Base-by-base conservation (phyloP, 2,329 filamentous ascomycete genomes). In the Fusarium floridanum region DNA sequence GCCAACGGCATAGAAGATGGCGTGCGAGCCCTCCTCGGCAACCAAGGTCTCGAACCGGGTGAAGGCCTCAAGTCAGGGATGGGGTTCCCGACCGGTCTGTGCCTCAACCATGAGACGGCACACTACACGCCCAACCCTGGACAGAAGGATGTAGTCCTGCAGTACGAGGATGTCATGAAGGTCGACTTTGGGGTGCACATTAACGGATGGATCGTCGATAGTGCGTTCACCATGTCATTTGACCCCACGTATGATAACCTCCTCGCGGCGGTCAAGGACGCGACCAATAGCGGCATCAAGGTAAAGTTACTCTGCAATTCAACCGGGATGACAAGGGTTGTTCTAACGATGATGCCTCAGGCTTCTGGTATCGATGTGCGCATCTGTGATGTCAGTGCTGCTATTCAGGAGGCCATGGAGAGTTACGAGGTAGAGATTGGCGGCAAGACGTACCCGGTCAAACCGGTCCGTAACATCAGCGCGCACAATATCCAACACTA, bases 371-470 rank as follows among this genome's bases (percentile, higher is more conserved):
- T 97, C 77, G 95, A 98, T 80, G 94, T 95, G 37, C 91, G 95
- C 61, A 91, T 98, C 81, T 91, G 92, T 73, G 94, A 97, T 73
- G 92, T 97, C 70, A 94, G 94, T 67, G 93, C 90, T 4, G 90
- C 88, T 1, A 95, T 97, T 72, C 94, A 97, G 82, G 94, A 97
- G 82, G 89, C 92, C 48, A 97, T 97, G 94, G 94, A 97, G 84
- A 95, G 93, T 83, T 96, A 97, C 83, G 94, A 97, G 83, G 90
- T 95, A 61, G 93, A 95, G 82, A 90, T 97, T 71, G 89, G 91
- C 79, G 94, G 94, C 65, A 91, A 90, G 57, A 93, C 90, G n/a
- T 90, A 93, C 78, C 94, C 93, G 0, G 89, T 97, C 78, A 96
- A 96, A 84, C 87, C 92, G 61, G 95, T 97, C 78, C 91, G 93